Percentiles rank a stretch among this genome's conserved stretches.
phyloP scores from a whole-genome alignment of 495 filamentous ascomycete species.

The Saxophila tyrrhenica region DNA sequence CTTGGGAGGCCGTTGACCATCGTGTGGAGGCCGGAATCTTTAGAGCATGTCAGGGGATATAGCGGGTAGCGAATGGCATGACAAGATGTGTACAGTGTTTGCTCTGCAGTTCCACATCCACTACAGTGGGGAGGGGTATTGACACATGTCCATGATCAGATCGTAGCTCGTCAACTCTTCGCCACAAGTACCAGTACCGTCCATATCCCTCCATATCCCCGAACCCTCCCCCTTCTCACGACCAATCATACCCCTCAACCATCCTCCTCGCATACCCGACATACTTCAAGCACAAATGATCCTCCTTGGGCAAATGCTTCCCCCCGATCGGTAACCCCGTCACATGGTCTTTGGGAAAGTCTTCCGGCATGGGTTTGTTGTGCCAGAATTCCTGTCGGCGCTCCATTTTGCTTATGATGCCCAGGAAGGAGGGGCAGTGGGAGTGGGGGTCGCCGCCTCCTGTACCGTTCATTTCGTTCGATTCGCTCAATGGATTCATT shows the following conservation, averaged over 20 bases:
- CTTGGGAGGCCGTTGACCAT: too few species aligned
- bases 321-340: background rate
- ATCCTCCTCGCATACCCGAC: conserved; percentile 14
- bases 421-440: conserved; percentile 11
- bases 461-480: background rate
- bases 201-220: too few species aligned
- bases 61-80: too few species aligned
- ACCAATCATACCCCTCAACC: conserved; percentile 18
- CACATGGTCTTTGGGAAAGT: conserved; percentile 4
- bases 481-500: background rate
- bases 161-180: too few species aligned
- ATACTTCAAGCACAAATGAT: conserved; percentile 23
- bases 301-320: conserved; percentile 7
- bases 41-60: too few species aligned
- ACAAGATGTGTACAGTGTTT: too few species aligned
- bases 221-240: background rate
- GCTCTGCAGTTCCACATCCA: too few species aligned
- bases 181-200: too few species aligned
- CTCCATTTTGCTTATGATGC: conserved; percentile 22
- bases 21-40: too few species aligned
- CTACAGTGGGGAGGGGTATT: too few species aligned
- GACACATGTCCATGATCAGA: too few species aligned
- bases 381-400: conserved; percentile 12
- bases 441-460: conserved; percentile 5
- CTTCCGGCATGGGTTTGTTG: background rate